Base-by-base conservation (phyloP, 306 rosid genomes). In the Mimosa bimucronata region DNA sequence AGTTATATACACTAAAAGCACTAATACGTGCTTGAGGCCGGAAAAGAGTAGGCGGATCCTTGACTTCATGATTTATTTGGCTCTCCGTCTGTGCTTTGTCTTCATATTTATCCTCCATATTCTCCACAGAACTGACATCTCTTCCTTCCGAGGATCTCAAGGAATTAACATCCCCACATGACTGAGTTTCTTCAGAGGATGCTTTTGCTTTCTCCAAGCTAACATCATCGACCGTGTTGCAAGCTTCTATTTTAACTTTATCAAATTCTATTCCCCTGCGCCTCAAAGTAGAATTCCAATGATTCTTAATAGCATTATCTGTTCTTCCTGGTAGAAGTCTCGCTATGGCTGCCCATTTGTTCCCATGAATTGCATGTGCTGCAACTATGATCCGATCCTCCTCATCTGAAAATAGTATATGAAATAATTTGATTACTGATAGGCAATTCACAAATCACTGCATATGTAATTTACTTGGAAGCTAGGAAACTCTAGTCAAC, bases 131-230 rank as follows among this genome's bases (percentile, higher is more conserved):
- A 83, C 87, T 83, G 85, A 75, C 85, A 68, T 91, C 95, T 85
- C 87, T 90, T 68, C 90, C 95, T 68, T 92, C 98, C 5, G 82
- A 83, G 69, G 95, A 90, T 86, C 81, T 92, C 46, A 89, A 78
- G 50, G 98, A 95, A 88, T 88, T 92, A 41, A 83, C 92, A 84
- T 93, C 93, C 25, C 93, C 97, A 78, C 85, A 89, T 7, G 99
- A 95, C 66, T 86, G 82, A 46, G 99, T 95, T 48, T 91, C 99
- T 89, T 93, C 98, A 2, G 97, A 93, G 48, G 97, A 95, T 77
- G 90, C 94, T 86, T 88, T 92, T 75, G 94, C 88, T 87, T 84
- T 95, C 79, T 91, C 98, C 30, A 90, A 68, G 91, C 97, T 90
- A 58, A 64, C 77, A 84, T 92, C 96, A 74, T 89, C 98, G 64